phyloP scores from a whole-genome alignment of 2,329 filamentous ascomycete species.

The Cytospora chrysosperma region DNA sequence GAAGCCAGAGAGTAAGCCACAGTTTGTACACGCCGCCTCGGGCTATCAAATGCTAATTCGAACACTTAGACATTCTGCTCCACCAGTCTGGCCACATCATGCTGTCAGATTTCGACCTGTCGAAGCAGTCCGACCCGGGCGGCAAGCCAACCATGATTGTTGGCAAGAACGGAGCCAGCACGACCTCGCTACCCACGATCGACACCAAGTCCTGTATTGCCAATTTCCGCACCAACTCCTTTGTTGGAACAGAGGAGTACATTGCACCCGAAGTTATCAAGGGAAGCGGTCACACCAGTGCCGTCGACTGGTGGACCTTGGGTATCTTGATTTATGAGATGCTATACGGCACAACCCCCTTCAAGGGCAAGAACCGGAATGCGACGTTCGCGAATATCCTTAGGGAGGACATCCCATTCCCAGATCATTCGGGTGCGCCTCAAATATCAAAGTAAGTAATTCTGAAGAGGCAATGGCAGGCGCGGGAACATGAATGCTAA shows the following conservation, averaged over 20 bases:
- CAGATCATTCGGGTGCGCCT: conserved; percentile 79
- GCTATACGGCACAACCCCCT: conserved; percentile 96
- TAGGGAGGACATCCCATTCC: conserved; percentile 92
- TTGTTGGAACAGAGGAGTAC: conserved; percentile 98
- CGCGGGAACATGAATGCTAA: conserved; percentile 14
- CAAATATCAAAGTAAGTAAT: conserved; percentile 83
- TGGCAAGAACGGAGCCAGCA: conserved; percentile 82
- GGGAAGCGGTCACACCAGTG: conserved; percentile 95
- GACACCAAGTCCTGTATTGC: conserved; percentile 98
- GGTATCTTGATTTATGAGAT: conserved; percentile 98
- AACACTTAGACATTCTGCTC: conserved; percentile 76
- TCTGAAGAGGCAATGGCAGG: conserved; percentile 3
- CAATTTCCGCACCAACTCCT: conserved; percentile 97
- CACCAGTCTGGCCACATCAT: conserved; percentile 99
- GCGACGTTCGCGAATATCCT: conserved; percentile 97
- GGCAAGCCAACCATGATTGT: conserved; percentile 98
- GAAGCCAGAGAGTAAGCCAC: conserved; percentile 87
- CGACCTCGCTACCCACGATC: conserved; percentile 88
- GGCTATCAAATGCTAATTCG: conserved; percentile 37
- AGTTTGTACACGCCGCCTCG: not conserved
- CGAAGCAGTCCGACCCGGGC: conserved; percentile 93
- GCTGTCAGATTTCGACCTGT: conserved; percentile 98
- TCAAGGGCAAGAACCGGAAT: conserved; percentile 99
- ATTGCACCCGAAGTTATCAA: conserved; percentile 99
- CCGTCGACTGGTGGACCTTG: conserved; percentile 98